Base-by-base conservation (phyloP, 169 alveolate species). In the Plasmodium sp. region DNA sequence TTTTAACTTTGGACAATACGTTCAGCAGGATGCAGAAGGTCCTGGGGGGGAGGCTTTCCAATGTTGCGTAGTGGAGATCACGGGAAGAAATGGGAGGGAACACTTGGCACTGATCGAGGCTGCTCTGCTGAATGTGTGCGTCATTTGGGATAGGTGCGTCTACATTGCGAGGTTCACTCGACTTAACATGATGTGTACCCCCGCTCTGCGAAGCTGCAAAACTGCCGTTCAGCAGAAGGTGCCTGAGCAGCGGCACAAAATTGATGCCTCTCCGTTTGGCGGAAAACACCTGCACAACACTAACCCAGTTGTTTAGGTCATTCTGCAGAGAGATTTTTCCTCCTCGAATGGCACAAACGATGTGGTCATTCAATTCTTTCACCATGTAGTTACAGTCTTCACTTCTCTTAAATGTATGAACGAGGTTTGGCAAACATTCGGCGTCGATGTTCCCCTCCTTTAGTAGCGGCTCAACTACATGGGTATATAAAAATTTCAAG, bases 381-480 rank as follows among this genome's bases (percentile, higher is more conserved):
- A 86, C 33, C 39, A 86, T 39, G 41, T 54, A 22, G 45, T 86
- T 36, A 56, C 56, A 75, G 6, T 77, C 48, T 74, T 86, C 85
- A 54, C 34, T 22, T 79, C 67, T 86, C 39, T 86, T 86, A 86
- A 51, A 86, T 27, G 93, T 86, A 75, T 77, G 75, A 48, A 86
- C 81, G 36, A 86, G 79, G 48, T 86, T 86, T 10, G 93, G 85
- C 77, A 86, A 27, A 6, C 67, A 18, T 10, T n/a, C 2, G 4
- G 81, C 12, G 77, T 86, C 67, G 6, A 58, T 31, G 22, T 84
- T 10, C 3, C 71, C 71, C 22, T 77, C 45, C n/a, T 77, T 86
- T 34, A 86, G 67, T 56, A 86, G 67, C 16, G 93, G 93, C 18
- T 77, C 27, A n/a, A 86, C 48, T 3, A 86, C 12, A 36, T 86